Evolutionary conservation across 495 filamentous ascomycete species (phyloP), one percentile per base, ranked within the genome.

Genomic region (Letharia columbiana): DNA sequence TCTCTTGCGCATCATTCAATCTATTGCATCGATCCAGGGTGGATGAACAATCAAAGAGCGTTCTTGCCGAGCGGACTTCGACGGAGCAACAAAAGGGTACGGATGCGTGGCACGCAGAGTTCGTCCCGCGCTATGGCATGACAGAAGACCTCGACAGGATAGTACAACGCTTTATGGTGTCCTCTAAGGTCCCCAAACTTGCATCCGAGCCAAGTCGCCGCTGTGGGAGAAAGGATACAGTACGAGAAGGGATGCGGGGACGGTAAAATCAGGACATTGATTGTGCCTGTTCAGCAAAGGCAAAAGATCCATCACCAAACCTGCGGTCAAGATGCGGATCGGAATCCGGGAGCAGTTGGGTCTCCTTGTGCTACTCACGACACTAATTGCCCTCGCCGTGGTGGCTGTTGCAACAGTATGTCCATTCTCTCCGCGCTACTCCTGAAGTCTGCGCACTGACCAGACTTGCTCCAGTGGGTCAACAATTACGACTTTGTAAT

Each of bases 321-420:
- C 12, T 28, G 12, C 20, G 41, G 9, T 61, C 73, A 86, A 76
- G 71, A 92, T 95, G 89, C 83, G 90, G 72, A 85, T 94, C 74
- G 86, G 89, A 33, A 95, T 95, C 72, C 82, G 90, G 67, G 86
- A 90, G 77, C 91, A 95, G 81, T 80, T 95, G 62, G 89, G 82
- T 66, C 80, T 87, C 74, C 81, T 93, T 52, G 88, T 92, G 70
- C 75, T 91, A 54, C 71, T 91, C 61, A 84, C 87, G 41, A 84
- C 89, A 18, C 78, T 91, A 45, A 75, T 88, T 62, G 82, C 86
- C 35, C 81, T 92, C 49, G 83, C 83, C 44, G 83, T 88, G 35
- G 77, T 89, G 33, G 78, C 84, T 28, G 78, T 88, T 67, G 85
- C 87, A 71, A 87, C 84, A 75, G 87, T 84, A 75, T 62, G 77